Evolutionary conservation across 2,329 filamentous ascomycete species (phyloP), one percentile per base, ranked within the genome.

Genomic region (Paecilomyces fulvus): DNA sequence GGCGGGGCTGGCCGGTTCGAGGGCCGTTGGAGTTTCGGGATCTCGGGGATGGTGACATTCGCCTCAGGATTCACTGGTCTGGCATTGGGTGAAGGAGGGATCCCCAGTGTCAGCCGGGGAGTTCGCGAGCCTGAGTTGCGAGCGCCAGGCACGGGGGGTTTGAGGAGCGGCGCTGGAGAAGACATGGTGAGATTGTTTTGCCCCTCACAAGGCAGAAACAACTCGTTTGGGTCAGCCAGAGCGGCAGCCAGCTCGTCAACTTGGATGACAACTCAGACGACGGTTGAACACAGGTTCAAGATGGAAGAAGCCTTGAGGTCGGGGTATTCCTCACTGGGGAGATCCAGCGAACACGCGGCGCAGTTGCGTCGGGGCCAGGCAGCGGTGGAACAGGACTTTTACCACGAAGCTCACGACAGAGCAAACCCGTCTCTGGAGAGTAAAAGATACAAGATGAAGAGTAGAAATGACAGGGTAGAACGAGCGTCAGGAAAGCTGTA

Each of bases 41-140:
- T 67, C 63, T 68, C 66, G 58, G 65, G 68, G 64, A 65, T 70
- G 64, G 68, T 67, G 30, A 69, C 75, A 56, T 54, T 55, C n/a
- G 46, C 51, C 37, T 58, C 52, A 30, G 60, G 63, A 37, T 82
- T 83, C 53, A 94, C 84, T 1, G 92, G 85, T 72, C 92, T 90
- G 60, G 80, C 87, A 74, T 85, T 92, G 52, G 90, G 89, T 33
- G 90, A 95, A 0, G 89, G 86, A 37, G 92, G 92, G 57, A 97
- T 97, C 50, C 92, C 89, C 56, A 97, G 83, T 49, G 91, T 92
- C 57, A 97, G 82, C 65, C 88, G 85, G 28, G 90, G 90, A 54
- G 87, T 80, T 61, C 88, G 81, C 58, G 80, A 77, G 58, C 83
- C 85, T 61, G 80, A 77, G 63, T 79, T 80, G 64, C 85, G 81